Evolutionary conservation across 805 yeast genomes (phyloP), one percentile per base, ranked within the genome.

Genomic region (Groenewaldozyma salmanticensis): DNA sequence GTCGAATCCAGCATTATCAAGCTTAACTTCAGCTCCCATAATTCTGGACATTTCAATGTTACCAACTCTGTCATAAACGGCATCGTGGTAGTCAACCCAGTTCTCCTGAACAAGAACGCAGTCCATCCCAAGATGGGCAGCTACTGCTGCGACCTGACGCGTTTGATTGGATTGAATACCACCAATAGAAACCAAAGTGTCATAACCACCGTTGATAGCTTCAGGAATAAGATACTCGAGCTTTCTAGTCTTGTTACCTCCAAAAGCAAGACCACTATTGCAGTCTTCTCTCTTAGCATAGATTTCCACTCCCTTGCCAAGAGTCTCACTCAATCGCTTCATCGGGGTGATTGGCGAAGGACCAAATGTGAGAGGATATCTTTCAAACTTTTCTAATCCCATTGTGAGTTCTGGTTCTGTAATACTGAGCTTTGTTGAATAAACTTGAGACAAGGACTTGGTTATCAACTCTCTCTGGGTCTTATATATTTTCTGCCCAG

Each of bases 51-150:
- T 13, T 7, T 35, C 31, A 4, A 35, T 35, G 31, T 35, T 35
- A 21, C 38, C 38, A 4, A 35, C 38, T n/a, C 38, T 13, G 5
- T 35, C 38, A 35, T 35, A 35, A n/a, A 35, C 38, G 13, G 38
- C 38, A 21, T 35, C 38, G 6, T 35, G 27, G 19, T 35, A 35
- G 4, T 35, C 38, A 22, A 35, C 38, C 38, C 38, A 35, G 38
- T 35, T 35, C 18, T 35, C 38, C 18, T 35, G 38, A 15, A 35
- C 38, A 4, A 35, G 18, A 4, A 35, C 38, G 19, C 38, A 35
- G 18, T 35, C 31, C 38, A 35, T 35, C 13, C 38, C 38, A 13
- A 35, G 38, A 35, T 35, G 38, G 29, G 38, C 38, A 35, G 38
- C 38, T 13, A 35, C 38, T 16, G 38, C 38, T 3, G 38, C 38